Evolutionary conservation across 108 stramenopile species (phyloP), one percentile per base, ranked within the genome.

Genomic region (Skeletonema marinoi): DNA sequence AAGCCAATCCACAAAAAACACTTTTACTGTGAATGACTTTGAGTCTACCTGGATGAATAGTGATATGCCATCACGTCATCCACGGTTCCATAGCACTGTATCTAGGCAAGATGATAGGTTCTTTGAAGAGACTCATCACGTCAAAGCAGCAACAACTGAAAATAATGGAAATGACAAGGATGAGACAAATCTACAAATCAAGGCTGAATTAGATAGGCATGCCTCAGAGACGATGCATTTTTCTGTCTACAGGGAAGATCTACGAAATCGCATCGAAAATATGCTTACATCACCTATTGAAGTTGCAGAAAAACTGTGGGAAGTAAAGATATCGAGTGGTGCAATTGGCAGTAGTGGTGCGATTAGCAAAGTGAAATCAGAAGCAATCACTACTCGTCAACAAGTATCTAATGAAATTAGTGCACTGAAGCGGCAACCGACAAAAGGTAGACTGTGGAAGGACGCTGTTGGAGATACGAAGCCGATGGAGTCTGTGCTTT

Each of bases 401-500:
- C 48, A 25, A 31, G 11, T 9, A 16, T 25, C 21, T 35, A 56
- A 64, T 19, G 48, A 65, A 12, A 54, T 9, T 12, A 74, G 25
- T 67, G 38, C 50, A 50, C 9, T 56, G 21, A 56, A 56, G 21
- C 54, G 54, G 0, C 54, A 56, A 56, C 19, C 48, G 36, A 70
- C 60, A 41, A 35, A 58, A 33, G 71, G 63, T 29, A 66, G 70
- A 62, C 10, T 60, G 12, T 65, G 70, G 73, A 71, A 58, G 19
- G 74, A 56, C 44, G 71, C 66, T 32, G 59, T 59, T 21, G 10
- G 60, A 11, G 80, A 75, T 31, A 62, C 39, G 2, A 33, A 44
- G 17, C 86, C 86, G 7, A 78, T 67, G 74, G 95, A 96, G 69
- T 88, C 90, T 14, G 63, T 93, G 0, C 59, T 96, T 7, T 62